Conservation (phyloP, 306 rosid genomes). For the Heteromeles arbutifolia region DNA sequence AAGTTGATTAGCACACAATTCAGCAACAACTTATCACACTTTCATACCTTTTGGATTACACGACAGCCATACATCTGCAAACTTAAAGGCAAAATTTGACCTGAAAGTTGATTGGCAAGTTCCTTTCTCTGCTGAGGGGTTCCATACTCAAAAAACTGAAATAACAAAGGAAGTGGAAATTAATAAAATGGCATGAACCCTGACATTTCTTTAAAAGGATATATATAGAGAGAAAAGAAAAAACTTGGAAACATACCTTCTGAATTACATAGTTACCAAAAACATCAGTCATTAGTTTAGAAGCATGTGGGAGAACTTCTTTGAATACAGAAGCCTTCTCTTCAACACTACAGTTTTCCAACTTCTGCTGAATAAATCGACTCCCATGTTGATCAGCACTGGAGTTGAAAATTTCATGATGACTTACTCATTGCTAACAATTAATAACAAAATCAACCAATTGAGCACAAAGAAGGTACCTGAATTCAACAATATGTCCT, state of each 20-base stretch:
- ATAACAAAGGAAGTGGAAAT: not conserved
- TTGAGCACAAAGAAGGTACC: constrained; percentile 27
- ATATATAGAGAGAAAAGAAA: not conserved
- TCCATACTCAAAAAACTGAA: constrained; percentile 58
- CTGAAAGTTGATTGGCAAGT: constrained; percentile 51
- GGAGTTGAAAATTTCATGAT: constrained; percentile 17
- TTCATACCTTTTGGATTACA: constrained; percentile 64
- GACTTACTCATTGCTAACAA: not conserved
- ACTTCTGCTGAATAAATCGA: constrained; percentile 75
- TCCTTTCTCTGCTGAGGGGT: constrained; percentile 51
- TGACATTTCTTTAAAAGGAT: not conserved
- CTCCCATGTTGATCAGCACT: constrained; percentile 76
- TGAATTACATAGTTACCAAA: constrained; percentile 71
- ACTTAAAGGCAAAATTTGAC: constrained; percentile 52
- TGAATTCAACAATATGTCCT: constrained; percentile 58
- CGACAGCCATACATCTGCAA: constrained; percentile 77
- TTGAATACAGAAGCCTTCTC: constrained; percentile 52
- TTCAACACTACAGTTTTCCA: constrained; percentile 51
- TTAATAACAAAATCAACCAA: not conserved
- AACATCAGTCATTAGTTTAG: constrained; percentile 55
- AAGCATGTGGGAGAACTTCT: constrained; percentile 57
- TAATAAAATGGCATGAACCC: not conserved
- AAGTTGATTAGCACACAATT: not conserved
- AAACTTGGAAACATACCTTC: constrained; percentile 34
- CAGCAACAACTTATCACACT: not conserved